Percentiles rank a stretch among this genome's conserved stretches.
Conservation (phyloP, 1,284 basidiomycete species). For the Wallemia ichthyophaga region DNA sequence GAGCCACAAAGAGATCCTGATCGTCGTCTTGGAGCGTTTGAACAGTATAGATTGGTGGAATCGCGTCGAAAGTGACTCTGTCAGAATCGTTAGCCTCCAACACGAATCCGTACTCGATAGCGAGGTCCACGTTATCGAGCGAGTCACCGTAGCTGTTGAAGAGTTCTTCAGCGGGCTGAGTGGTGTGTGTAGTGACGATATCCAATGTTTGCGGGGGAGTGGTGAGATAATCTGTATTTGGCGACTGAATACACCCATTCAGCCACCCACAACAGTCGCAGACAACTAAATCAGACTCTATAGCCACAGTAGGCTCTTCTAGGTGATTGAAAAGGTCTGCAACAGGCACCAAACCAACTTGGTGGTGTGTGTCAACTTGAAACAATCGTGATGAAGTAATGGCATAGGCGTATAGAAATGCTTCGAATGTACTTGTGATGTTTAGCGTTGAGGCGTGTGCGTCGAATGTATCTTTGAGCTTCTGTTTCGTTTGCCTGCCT, state of each 20-base stretch:
- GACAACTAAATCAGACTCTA: background rate
- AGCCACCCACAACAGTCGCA: background rate
- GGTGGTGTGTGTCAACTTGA: slow-evolving; percentile 54
- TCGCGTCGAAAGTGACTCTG: background rate
- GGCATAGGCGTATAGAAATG: slow-evolving; percentile 38
- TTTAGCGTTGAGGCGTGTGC: background rate
- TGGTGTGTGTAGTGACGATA: background rate
- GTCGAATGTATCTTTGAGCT: background rate
- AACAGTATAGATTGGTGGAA: background rate
- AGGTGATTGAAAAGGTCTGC: slow-evolving; percentile 33
- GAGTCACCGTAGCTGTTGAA: background rate
- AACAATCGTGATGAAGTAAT: slow-evolving; percentile 67
- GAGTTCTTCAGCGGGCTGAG: background rate
- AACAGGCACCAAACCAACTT: slow-evolving; percentile 57
- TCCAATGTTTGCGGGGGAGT: background rate
- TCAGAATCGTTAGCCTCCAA: background rate
- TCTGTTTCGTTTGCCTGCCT: background rate
- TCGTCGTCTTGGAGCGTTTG: background rate
- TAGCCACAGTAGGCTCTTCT: background rate
- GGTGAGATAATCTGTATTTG: background rate
- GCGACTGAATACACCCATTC: no score
- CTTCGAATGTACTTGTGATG: slow-evolving; percentile 16
- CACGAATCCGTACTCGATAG: background rate
- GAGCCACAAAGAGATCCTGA: background rate
- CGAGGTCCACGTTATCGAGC: background rate